These are phyloP conservation scores for Ogataea ganodermae DNA, from an alignment of 805 yeast species.

Conservation along the genomic window DNA sequence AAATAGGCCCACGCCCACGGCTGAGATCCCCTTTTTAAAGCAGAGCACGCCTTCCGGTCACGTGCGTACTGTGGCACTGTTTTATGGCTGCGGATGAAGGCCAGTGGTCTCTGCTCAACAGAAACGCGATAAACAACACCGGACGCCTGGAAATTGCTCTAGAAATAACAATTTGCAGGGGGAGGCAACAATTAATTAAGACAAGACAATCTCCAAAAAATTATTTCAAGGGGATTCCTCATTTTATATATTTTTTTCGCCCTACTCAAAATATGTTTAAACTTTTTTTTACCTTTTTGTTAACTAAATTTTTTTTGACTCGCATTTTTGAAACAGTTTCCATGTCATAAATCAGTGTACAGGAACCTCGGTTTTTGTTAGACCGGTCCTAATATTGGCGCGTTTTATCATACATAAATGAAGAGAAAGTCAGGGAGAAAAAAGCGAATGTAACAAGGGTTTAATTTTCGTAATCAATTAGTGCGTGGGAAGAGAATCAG, in stretches of 20 bases:
- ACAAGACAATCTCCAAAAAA: neutral
- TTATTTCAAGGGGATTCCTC: neutral
- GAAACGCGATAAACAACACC: neutral
- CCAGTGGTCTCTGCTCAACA: neutral
- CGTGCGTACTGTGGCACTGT: neutral
- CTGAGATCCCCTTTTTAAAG: neutral
- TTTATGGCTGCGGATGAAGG: no score
- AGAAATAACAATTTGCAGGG: neutral
- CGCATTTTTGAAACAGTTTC: no score
- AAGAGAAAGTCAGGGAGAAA: neutral
- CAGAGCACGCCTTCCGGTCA: neutral
- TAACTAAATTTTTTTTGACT: no score
- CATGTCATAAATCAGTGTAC: no score
- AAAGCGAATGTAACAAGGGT: neutral
- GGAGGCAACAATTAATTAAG: neutral
- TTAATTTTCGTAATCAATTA: no score
- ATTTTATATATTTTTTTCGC: neutral
- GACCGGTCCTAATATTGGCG: no score
- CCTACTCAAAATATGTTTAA: neutral
- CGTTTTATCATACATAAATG: neutral
- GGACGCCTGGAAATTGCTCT: neutral
- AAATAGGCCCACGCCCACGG: slow-evolving; percentile 1
- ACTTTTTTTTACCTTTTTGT: no score
- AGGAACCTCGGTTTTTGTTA: no score
- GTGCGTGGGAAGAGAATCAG: neutral